Conservation (phyloP, 805 yeast genomes). For the Wickerhamiella lipophila region DNA sequence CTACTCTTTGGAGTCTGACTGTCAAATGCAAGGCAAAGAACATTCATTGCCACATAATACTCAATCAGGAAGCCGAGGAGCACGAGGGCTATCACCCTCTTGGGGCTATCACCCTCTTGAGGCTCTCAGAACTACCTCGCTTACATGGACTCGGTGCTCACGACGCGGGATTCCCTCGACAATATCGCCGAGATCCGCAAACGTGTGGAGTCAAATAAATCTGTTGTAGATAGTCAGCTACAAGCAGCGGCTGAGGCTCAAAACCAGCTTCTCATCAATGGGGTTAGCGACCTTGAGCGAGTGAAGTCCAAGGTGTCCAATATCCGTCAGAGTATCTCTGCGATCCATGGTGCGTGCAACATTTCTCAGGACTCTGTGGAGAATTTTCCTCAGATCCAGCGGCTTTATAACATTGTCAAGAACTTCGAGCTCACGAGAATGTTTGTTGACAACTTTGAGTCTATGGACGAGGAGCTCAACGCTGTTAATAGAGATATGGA, state of each 20-base stretch:
- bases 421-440: slow-evolving; percentile 57
- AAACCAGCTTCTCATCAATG: slow-evolving; percentile 40
- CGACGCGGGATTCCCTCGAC: slow-evolving; percentile 24
- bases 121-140: no score
- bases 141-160: slow-evolving; percentile 7
- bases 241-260: slow-evolving; percentile 56
- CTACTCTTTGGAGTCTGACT: no score
- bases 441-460: slow-evolving; percentile 49
- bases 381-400: slow-evolving; percentile 55
- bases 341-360: slow-evolving; percentile 38
- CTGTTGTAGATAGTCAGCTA: slow-evolving; percentile 62
- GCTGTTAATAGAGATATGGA: slow-evolving; percentile 44
- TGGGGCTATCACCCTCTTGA: no score
- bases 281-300: slow-evolving; percentile 26
- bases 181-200: slow-evolving; percentile 27
- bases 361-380: slow-evolving; percentile 48
- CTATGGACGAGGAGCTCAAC: slow-evolving; percentile 40
- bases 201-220: slow-evolving; percentile 43
- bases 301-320: slow-evolving; percentile 33
- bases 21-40: no score
- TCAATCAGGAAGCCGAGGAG: no score
- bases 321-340: slow-evolving; percentile 24
- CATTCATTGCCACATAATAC: no score
- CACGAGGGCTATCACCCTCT: no score
- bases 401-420: slow-evolving; percentile 54